Evolutionary conservation across 2,329 filamentous ascomycete genomes (phyloP), one percentile per base, ranked within the genome.

Genomic region (Hymenoscyphus occultus): DNA sequence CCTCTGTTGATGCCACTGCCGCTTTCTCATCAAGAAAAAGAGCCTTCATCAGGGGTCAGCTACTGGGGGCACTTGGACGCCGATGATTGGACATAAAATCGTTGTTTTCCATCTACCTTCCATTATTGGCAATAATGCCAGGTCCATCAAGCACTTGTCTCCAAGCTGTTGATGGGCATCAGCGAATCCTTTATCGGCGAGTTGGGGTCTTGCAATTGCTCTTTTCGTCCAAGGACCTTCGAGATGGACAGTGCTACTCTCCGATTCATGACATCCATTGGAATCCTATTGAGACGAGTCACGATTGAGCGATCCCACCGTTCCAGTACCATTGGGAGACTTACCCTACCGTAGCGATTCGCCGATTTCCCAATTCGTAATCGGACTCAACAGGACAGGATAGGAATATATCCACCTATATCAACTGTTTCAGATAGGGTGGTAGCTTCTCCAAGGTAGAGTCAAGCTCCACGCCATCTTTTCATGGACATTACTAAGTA

Each of bases 401-500:
- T 13, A 54, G 13, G 13, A 54, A 54, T 28, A 19, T 28, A 54
- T 54, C 48, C 48, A 54, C 48, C 48, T 54, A 54, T 54, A 54
- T 54, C 48, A 22, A 13, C 12, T 22, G 48, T 54, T 54, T 54
- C 48, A 54, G 48, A 54, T 54, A 54, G 48, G 10, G 19, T 28
- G 13, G n/a, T 22, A 19, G 19, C 48, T 54, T 22, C 48, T 22
- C 48, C 48, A 10, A 22, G 19, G 48, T 22, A 4, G 3, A 54
- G 48, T 22, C 22, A 51, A 28, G 19, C 19, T 51, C 48, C 19
- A 54, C 48, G 22, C 48, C 22, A n/a, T 45, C 3, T 54, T 12
- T 10, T 10, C 35, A 35, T 6, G 9, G 35, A 5, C 35, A 35
- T 35, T 35, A 35, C 1, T 35, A 28, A 28, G 22, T 28, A 28